Evolutionary conservation across 2,329 filamentous ascomycete genomes (phyloP).

Genomic region (Lecanosticta acicola): DNA sequence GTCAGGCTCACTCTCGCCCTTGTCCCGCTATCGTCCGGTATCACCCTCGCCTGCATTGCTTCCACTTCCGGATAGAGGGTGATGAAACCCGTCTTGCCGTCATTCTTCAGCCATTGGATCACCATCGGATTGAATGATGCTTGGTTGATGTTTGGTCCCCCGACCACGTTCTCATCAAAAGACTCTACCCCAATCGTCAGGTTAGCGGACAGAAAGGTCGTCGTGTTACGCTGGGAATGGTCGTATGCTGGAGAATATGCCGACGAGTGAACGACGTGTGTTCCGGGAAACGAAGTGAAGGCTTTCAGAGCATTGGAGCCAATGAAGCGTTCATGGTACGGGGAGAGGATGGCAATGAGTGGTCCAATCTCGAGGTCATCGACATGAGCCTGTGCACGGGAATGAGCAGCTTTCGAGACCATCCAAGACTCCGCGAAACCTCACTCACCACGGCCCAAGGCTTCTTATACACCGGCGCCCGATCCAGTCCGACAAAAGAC

Average conservation of each 20-base stretch:
- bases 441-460: constrained; percentile 43
- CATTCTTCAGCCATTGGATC: constrained; percentile 49
- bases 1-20: constrained; percentile 42
- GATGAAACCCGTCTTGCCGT: constrained; percentile 18
- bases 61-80: constrained; percentile 26
- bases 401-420: no score
- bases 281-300: constrained; percentile 47
- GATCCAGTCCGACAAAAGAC: constrained; percentile 49
- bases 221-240: constrained; percentile 52
- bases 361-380: constrained; percentile 56
- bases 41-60: constrained; percentile 12
- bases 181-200: constrained; percentile 58
- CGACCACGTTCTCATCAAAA: constrained; percentile 52
- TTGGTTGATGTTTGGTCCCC: constrained; percentile 49
- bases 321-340: constrained; percentile 46
- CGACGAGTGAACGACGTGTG: constrained; percentile 49
- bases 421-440: no score
- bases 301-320: constrained; percentile 35
- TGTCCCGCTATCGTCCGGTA: neutral
- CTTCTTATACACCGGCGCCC: constrained; percentile 34
- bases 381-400: constrained; percentile 49
- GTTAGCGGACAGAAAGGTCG: constrained; percentile 52
- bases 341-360: constrained; percentile 51
- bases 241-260: constrained; percentile 57
- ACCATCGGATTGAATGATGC: constrained; percentile 55